Percentiles rank a stretch among this genome's conserved stretches.
Evolutionary conservation across 805 yeast genomes (phyloP).

Genomic region (Ogataea paradorogensis): DNA sequence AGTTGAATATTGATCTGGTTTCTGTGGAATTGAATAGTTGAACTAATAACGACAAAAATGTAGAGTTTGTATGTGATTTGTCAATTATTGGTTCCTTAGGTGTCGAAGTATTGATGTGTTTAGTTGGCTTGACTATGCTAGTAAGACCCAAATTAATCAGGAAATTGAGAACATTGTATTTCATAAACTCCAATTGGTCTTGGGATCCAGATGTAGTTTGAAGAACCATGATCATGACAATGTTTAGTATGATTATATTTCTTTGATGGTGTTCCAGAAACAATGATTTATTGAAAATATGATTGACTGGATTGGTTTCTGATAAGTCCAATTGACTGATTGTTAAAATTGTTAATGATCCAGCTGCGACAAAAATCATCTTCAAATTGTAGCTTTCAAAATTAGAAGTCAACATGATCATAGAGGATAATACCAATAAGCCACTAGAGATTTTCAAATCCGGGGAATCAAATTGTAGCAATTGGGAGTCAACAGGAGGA

Average conservation of each 20-base stretch:
- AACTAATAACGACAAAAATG: conserved; percentile 24
- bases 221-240: conserved; percentile 12
- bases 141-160: conserved; percentile 13
- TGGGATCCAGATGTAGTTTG: conserved; percentile 14
- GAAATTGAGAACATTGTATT: conserved; percentile 10
- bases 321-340: conserved; percentile 31
- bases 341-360: conserved; percentile 28
- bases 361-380: conserved; percentile 31
- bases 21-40: conserved; percentile 54
- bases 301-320: conserved; percentile 12
- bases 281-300: conserved; percentile 23
- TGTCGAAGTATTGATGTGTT: neutral
- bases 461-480: conserved; percentile 6
- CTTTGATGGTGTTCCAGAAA: conserved; percentile 24
- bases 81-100: neutral
- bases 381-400: conserved; percentile 25
- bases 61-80: conserved; percentile 7
- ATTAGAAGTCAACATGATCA: conserved; percentile 12
- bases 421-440: conserved; percentile 8
- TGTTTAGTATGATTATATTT: conserved; percentile 24
- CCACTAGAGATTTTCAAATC: conserved; percentile 13
- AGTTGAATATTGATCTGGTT: conserved; percentile 85
- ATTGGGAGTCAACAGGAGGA: conserved; percentile 6
- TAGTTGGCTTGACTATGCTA: conserved; percentile 15
- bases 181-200: conserved; percentile 3